Base-by-base conservation (phyloP, 371 early-diverging fungal genomes). In the Mortierella sp. region DNA sequence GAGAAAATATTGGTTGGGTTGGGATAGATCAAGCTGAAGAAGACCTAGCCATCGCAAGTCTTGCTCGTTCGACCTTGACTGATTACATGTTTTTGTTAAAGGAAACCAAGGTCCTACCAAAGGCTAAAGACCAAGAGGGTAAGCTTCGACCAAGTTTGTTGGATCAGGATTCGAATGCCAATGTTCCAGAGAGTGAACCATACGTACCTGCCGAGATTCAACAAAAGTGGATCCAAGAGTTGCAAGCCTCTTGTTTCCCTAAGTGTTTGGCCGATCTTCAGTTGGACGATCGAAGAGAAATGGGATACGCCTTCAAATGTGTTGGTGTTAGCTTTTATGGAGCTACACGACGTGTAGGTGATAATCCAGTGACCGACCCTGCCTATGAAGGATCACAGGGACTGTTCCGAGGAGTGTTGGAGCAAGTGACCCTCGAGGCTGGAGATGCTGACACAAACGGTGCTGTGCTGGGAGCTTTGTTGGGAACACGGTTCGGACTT, bases 361-460 rank as follows among this genome's bases (percentile, higher is more conserved):
- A 68, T 7, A 19, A 50, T 4, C 62, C 37, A 37, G 37, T 73
- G 4, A 72, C 69, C 0, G 26, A 16, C 12, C n/a, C 45, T 2
- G 57, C 43, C 1, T 79, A 79, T 44, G 60, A 70, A 18, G 80
- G 80, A 0, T 47, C 73, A 16, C 46, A 62, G 37, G 81, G 79
- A 7, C 52, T 72, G 48, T 75, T 75, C 43, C 59, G 72, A 21
- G 70, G 72, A 2, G 55, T 66, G 21, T 47, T 68, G 46, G 70
- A 74, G 30, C 74, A 88, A 62, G 51, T 92, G 25, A 80, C 85
- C 2, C 72, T 90, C 80, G 88, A 92, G 72, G 90, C 84, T 4
- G 91, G 91, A 0, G 90, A 88, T 66, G 89, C 90, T 4, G 91
- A 91, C 64, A 89, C 89, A 18, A 91, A 91, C 68, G 87, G 84